phyloP scores from a whole-genome alignment of 2,329 filamentous ascomycete species.

The Epichloe hybrida region DNA sequence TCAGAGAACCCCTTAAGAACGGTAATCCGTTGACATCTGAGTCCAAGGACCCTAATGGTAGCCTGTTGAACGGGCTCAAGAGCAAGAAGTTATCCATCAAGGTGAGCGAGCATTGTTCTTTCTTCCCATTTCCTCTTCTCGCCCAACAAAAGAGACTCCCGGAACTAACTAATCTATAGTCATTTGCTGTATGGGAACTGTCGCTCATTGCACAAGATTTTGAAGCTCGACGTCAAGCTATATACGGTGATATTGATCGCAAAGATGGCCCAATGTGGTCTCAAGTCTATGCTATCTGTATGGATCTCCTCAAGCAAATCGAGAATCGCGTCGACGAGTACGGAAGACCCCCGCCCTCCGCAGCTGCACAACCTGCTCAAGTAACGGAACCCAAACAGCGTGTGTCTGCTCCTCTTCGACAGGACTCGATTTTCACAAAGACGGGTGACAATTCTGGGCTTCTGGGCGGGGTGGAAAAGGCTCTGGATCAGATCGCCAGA shows the following conservation, averaged over 20 bases:
- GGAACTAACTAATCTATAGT: constrained; percentile 27
- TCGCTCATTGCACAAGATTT: constrained; percentile 65
- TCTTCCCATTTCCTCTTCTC: neutral
- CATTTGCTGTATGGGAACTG: constrained; percentile 87
- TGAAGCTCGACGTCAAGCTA: constrained; percentile 60
- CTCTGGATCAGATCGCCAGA: constrained; percentile 28
- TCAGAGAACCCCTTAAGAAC: constrained; percentile 70
- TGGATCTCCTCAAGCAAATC: constrained; percentile 55
- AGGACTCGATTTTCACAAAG: constrained; percentile 32
- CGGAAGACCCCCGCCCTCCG: constrained; percentile 29
- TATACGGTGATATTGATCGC: constrained; percentile 80
- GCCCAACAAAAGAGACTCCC: too few relatives aligned
- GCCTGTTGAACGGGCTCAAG: constrained; percentile 69
- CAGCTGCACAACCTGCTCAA: constrained; percentile 17
- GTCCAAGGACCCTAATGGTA: constrained; percentile 84
- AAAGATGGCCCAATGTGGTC: constrained; percentile 69
- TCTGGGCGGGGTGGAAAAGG: constrained; percentile 31
- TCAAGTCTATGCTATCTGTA: constrained; percentile 58
- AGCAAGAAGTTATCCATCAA: constrained; percentile 68
- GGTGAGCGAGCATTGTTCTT: constrained; percentile 28
- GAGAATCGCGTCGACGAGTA: constrained; percentile 52
- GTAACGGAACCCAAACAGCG: constrained; percentile 20
- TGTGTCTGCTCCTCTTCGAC: constrained; percentile 26
- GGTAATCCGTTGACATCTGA: constrained; percentile 71
- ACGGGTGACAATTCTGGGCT: constrained; percentile 24